Evolutionary conservation across 768 basidiomycete genomes (phyloP).

Genomic region (Dentipellis fragilis): DNA sequence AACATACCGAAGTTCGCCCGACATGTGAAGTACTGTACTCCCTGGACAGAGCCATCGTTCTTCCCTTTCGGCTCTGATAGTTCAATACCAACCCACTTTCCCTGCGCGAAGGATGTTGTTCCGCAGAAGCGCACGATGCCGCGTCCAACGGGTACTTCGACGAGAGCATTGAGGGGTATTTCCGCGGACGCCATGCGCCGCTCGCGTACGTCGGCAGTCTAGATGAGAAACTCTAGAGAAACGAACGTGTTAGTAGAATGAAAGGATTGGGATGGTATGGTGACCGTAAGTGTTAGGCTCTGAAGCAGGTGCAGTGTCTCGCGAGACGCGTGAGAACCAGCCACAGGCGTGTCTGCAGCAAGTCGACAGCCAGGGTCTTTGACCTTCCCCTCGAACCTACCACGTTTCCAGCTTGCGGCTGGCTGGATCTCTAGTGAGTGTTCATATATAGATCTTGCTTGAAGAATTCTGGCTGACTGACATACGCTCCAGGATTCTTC

Average conservation of each 20-base stretch:
- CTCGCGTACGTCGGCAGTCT: not conserved
- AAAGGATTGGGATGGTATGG: not conserved
- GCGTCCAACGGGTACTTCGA: constrained; percentile 69
- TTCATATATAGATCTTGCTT: too few species aligned
- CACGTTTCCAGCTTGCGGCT: too few species aligned
- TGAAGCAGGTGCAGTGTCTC: not conserved
- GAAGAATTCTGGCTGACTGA: too few species aligned
- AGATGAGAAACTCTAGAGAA: not conserved
- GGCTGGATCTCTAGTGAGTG: too few species aligned
- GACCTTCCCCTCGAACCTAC: not conserved
- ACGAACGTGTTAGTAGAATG: not conserved
- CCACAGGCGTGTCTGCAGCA: not conserved
- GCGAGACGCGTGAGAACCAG: not conserved
- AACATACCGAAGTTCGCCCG: constrained; percentile 76
- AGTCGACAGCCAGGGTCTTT: not conserved
- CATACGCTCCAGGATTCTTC: too few species aligned
- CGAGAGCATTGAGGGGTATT: constrained; percentile 58
- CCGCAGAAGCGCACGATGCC: constrained; percentile 86
- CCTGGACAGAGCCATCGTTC: constrained; percentile 89
- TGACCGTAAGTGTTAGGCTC: not conserved
- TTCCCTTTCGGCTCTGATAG: constrained; percentile 78
- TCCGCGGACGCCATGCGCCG: constrained; percentile 21
- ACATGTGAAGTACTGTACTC: constrained; percentile 75
- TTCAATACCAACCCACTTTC: constrained; percentile 95
- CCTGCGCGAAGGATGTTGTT: constrained; percentile 69